Base-by-base conservation (phyloP, 75 land plant genomes). In the Isoetes taiwanensis region DNA sequence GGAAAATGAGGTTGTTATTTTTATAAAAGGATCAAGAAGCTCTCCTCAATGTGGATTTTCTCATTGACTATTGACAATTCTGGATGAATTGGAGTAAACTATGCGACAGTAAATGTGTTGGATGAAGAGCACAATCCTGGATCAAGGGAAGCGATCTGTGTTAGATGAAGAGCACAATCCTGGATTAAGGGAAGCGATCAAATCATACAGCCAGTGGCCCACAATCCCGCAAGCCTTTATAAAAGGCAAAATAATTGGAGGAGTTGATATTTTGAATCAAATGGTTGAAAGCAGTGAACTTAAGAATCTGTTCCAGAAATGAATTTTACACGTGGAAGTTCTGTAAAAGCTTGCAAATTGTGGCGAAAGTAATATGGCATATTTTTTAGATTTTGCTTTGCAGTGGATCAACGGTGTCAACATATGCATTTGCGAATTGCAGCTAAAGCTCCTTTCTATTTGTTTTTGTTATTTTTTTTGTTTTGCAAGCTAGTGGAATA, bases 11-110 rank as follows among this genome's bases (percentile, higher is more conserved):
- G 90, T 93, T 32, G 98, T 88, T 9, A 85, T 81, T 11, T 93
- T 93, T 57, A 87, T 93, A 62, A 93, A 93, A 69, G 98, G 98
- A 23, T 78, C 98, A n/a, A 76, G 98, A 34, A 79, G 72, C n/a
- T 71, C 85, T 32, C 98, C 98, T 1, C 74, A 79, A 38, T 91
- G 98, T 65, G 98, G 98, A 33, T 93, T 93, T 65, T 93, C 98
- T 9, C 96, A 93, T 43, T 72, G 72, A 50, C 95, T 91, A 0
- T 69, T 93, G 48, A 84, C 81, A 5, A 88, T 93, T 34, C 73
- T 93, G 57, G 78, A 88, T 59, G 65, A 66, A 8, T 77, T 30
- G 90, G 86, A 1, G 82, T 81, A 10, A 86, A 93, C 61, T 93
- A 72, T 59, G 98, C 83, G 64, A 72, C 69, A 8, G 70, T 93